Percentiles rank a stretch among this genome's conserved stretches.
Conservation (phyloP, 1,284 basidiomycete genomes). For the Tetrapyrgos nigripes region DNA sequence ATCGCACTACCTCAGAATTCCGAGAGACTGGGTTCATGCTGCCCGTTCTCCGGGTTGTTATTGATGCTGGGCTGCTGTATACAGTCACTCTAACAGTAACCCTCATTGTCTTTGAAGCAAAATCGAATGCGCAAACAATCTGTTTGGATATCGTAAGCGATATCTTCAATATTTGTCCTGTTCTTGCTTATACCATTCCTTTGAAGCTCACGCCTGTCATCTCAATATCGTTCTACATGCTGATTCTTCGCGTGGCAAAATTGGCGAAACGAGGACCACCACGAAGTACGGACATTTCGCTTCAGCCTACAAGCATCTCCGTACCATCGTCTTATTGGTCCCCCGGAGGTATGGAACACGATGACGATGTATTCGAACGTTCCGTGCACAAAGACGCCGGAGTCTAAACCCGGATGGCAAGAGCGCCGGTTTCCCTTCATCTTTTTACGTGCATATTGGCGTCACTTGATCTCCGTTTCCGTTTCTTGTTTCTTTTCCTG, state of each 20-base stretch:
- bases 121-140: conserved; percentile 1
- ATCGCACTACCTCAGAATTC: background rate
- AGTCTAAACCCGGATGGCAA: no score
- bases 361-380: no score
- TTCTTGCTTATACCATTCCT: background rate
- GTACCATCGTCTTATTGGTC: background rate
- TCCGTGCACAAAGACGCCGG: no score
- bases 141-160: background rate
- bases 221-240: background rate
- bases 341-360: no score
- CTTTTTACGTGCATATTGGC: no score
- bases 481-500: no score
- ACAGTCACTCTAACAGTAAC: background rate
- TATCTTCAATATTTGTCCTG: background rate
- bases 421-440: no score
- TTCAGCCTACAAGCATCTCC: background rate
- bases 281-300: background rate
- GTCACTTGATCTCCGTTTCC: no score
- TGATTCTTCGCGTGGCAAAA: background rate
- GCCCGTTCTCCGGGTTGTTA: conserved; percentile 2
- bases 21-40: background rate
- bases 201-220: conserved; percentile 1
- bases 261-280: background rate
- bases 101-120: background rate
- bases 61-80: conserved; percentile 10